Evolutionary conservation across 345 rosid species (phyloP), one percentile per base, ranked within the genome.

Genomic region (Euphorbia lathyris): DNA sequence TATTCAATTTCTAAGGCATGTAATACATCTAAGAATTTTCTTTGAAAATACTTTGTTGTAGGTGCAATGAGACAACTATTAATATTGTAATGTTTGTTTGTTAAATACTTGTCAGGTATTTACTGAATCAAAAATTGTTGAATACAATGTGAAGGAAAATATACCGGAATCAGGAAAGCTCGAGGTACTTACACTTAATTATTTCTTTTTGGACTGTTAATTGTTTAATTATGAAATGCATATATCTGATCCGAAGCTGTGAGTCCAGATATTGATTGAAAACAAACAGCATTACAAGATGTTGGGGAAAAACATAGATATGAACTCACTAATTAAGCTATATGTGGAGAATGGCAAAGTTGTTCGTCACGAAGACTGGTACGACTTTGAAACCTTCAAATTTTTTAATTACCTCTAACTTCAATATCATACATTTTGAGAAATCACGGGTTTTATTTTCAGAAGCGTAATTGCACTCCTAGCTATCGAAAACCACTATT

Each of bases 291-390:
- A 85, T 45, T 91, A 91, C 80, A 86, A 84, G 82, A 75, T 89
- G 79, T 1, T 86, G 78, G 98, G 97, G 62, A 91, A 50, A 76
- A 67, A 78, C 75, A 86, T 93, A 68, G 84, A 85, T 58, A 83
- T 93, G 97, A 81, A 84, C 64, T 89, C 98, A 63, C 96, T 93
- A 47, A 91, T 91, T 67, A 86, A 75, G 84, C 83, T 93, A 62
- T 32, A 79, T 30, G 82, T 88, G 22, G 90, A 84, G 83, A 68
- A 91, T 48, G 98, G 88, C 14, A 93, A 89, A 85, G 84, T 93
- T 62, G 77, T 88, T 51, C 93, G 89, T 17, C 98, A 89, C 10
- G 97, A 93, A 83, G 97, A 93, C 72, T 85, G 94, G 98, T 93
- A 90, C 14, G 76, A 38, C 22, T 52, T 67, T 8, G 38, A 10